Evolutionary conservation across 495 filamentous ascomycete species (phyloP), one percentile per base, ranked within the genome.

Genomic region (Oidiodendron maius): DNA sequence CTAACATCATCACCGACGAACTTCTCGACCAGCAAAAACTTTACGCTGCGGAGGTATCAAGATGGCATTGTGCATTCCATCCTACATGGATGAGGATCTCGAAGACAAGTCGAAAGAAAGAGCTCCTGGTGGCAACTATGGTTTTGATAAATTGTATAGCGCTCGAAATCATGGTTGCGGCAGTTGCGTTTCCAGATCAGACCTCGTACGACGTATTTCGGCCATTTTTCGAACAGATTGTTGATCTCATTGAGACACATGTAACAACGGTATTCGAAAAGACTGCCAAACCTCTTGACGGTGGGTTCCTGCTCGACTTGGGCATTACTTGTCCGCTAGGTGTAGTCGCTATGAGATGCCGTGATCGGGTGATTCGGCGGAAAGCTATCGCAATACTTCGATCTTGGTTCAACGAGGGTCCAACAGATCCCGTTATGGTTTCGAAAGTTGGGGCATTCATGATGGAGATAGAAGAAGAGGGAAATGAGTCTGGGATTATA

Each of bases 381-480:
- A 32, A 44, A 5, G 42, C 6, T 8, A 28, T 26, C 25, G 23
- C 3, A 6, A 32, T 44, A 10, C 9, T 44, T 10, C 4, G 15
- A 44, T 3, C 8, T 12, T 44, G 21, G 42, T 30, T 10, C 21
- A 9, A 4, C 12, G 25, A 44, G 9, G 25, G 15, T 44, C 22
- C 11, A n/a, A 12, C 10, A 12, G 42, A 44, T 44, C 42, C 22
- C 15, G 4, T 32, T 13, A 43, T 44, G 21, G 20, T 44, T 26
- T 10, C 23, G 9, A 12, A 44, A 23, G 22, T 32, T 32, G 21
- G 42, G 8, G 17, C 12, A 18, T 44, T 26, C 10, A 44, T 44
- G 3, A 26, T 44, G 15, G 42, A 44, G 11, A 23, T 44, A 12
- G 42, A 44, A 23, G 42, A 44, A 17, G 15, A 32, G 25, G 42